These are phyloP conservation scores for Blastobotrys proliferans DNA, from an alignment of 1,139 yeast species.

Conservation along the genomic window DNA sequence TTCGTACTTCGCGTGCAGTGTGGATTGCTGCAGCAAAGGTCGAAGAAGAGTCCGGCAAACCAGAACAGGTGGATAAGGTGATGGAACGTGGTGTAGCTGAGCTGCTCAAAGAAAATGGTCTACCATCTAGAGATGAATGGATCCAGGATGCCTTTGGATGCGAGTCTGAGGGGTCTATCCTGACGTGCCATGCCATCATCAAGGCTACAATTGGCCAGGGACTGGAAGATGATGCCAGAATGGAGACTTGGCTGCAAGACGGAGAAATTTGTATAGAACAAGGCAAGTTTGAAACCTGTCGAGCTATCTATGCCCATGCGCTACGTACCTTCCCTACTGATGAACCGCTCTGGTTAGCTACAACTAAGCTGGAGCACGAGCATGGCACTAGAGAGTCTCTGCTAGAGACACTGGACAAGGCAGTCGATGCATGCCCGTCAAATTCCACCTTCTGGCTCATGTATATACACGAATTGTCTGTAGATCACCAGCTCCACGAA, in stretches of 20 bases:
- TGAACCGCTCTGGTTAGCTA: slow-evolving; percentile 52
- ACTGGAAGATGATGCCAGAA: slow-evolving; percentile 30
- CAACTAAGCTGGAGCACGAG: slow-evolving; percentile 46
- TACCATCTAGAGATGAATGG: slow-evolving; percentile 43
- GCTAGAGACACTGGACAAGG: slow-evolving; percentile 49
- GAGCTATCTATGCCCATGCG: slow-evolving; percentile 47
- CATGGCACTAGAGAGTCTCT: slow-evolving; percentile 36
- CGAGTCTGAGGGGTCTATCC: slow-evolving; percentile 33
- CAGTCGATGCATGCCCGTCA: slow-evolving; percentile 46
- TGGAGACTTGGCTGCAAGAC: slow-evolving; percentile 36
- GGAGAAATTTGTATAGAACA: slow-evolving; percentile 31
- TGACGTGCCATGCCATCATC: slow-evolving; percentile 37
- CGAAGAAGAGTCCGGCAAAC: slow-evolving; percentile 55
- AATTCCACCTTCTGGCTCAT: slow-evolving; percentile 54
- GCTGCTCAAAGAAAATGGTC: slow-evolving; percentile 26
- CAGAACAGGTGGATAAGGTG: slow-evolving; percentile 35
- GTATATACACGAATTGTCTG: slow-evolving; percentile 69
- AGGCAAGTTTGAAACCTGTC: slow-evolving; percentile 39
- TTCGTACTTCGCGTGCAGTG: slow-evolving; percentile 50
- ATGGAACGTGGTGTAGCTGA: slow-evolving; percentile 53
- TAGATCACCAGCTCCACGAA: slow-evolving; percentile 41
- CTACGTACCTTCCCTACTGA: slow-evolving; percentile 48
- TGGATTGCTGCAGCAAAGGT: slow-evolving; percentile 72
- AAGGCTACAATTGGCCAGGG: slow-evolving; percentile 32
- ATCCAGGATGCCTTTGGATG: slow-evolving; percentile 44